These are phyloP conservation scores for Trichoderma sp. DNA, from an alignment of 2,329 filamentous ascomycete genomes.

Conservation along the genomic window DNA sequence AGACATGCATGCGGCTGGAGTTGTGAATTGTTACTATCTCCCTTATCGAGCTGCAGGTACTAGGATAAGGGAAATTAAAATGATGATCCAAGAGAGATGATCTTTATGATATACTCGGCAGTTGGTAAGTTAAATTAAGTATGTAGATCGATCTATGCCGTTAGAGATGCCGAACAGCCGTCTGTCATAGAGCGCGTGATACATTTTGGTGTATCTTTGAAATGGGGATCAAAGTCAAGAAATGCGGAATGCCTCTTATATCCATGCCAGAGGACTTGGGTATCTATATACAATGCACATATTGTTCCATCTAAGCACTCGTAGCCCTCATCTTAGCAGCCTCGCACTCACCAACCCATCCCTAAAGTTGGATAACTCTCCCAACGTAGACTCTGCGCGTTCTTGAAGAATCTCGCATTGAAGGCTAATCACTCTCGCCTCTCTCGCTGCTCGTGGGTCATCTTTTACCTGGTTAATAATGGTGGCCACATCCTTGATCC, in stretches of 20 bases:
- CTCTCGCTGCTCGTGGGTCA: conserved; percentile 20
- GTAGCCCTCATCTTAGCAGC: neutral
- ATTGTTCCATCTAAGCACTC: neutral
- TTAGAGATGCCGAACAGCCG: neutral
- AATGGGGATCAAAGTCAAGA: neutral
- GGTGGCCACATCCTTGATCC: conserved; percentile 21
- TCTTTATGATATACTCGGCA: neutral
- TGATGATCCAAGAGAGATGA: neutral
- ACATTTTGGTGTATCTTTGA: neutral
- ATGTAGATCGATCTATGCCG: neutral
- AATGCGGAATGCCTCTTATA: neutral
- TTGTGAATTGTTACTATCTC: neutral
- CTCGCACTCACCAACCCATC: neutral
- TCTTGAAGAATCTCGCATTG: conserved; percentile 31
- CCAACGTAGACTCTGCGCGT: conserved; percentile 24
- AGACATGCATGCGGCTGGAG: neutral
- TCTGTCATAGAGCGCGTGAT: neutral
- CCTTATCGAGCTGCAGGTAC: neutral
- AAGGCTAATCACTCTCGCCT: conserved; percentile 26
- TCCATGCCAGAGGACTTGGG: neutral
- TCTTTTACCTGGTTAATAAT: conserved; percentile 12
- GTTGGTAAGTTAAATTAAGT: neutral
- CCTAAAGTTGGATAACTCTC: conserved; percentile 22
- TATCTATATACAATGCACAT: neutral
- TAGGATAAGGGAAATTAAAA: neutral